Conservation (phyloP, 306 rosid genomes). For the Alnus rubra region DNA sequence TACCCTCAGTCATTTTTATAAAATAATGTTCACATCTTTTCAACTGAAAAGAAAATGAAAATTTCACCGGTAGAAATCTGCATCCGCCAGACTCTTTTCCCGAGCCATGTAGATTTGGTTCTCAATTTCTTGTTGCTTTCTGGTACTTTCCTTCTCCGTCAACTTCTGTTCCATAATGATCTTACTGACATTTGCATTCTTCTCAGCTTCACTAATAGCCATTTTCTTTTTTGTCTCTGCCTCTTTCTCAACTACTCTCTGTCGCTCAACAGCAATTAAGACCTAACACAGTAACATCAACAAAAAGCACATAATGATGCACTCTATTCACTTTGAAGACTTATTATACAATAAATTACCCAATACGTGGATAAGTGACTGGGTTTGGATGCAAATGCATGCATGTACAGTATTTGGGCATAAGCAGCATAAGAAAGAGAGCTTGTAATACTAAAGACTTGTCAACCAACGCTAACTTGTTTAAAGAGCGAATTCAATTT, state of each 20-base stretch:
- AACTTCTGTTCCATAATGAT: constrained; percentile 86
- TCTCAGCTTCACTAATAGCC: constrained; percentile 98
- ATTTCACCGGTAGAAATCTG: constrained; percentile 69
- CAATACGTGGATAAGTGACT: not conserved
- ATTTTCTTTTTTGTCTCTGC: constrained; percentile 79
- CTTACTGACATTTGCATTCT: constrained; percentile 87
- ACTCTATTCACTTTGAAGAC: not conserved
- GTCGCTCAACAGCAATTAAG: constrained; percentile 79
- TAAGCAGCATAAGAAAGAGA: not conserved
- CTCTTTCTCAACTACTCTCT: constrained; percentile 81
- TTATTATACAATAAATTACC: not conserved
- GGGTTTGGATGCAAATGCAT: not conserved
- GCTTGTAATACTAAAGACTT: not conserved
- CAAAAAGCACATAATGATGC: not conserved
- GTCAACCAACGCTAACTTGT: not conserved
- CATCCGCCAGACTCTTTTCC: constrained; percentile 83
- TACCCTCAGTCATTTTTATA: constrained; percentile 2
- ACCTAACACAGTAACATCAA: constrained; percentile 48
- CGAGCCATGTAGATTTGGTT: constrained; percentile 77
- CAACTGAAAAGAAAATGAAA: constrained; percentile 8
- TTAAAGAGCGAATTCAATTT: not conserved
- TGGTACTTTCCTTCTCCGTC: constrained; percentile 69
- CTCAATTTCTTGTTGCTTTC: constrained; percentile 75
- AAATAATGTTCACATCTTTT: not conserved
- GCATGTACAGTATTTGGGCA: not conserved